Base-by-base conservation (phyloP, 2,329 filamentous ascomycete species). In the Calonectria pauciramosa region DNA sequence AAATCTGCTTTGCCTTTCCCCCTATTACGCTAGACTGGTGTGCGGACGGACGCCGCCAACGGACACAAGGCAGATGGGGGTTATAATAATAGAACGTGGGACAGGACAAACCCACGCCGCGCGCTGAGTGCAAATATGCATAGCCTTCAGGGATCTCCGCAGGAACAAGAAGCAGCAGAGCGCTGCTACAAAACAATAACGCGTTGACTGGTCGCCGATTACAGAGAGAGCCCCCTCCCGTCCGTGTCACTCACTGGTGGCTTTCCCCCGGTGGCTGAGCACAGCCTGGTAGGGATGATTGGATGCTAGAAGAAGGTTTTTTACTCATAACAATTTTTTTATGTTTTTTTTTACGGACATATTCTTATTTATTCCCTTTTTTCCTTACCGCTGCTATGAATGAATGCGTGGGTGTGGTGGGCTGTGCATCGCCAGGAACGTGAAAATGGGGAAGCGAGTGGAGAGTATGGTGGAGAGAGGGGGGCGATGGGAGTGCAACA, bases 11-110 rank as follows among this genome's bases (percentile, higher is more conserved):
- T n/a, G 10, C 10, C 11, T 36, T 52, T 44, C 23, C 34, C 56
- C 56, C 34, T 63, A 63, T 63, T 63, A 41, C 36, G 56, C 56
- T 36, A 63, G n/a, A 63, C 30, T 63, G 67, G 38, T 32, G 51
- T 30, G 38, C n/a, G 28, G 54, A 63, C n/a, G 52, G 66, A 30
- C 41, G 41, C 56, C 56, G 56, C 36, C 56, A 38, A 60, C 56
- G 56, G 56, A 44, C 30, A 69, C 67, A 36, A 30, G 30, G 34
- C 5, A 34, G 20, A 47, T 26, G 41, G 41, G 34, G 32, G 32
- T 30, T 47, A 67, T 63, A 70, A 70, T 70, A 70, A 70, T 70
- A 70, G 68, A 70, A 63, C 23, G 41, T 38, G 47, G 28, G 64
- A 52, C 41, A 52, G 30, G 28, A 49, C 10, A 47, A 47, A 60